Evolutionary conservation across 352 stramenopile genomes (phyloP).

Genomic region (Aphanomyces cochlioides): DNA sequence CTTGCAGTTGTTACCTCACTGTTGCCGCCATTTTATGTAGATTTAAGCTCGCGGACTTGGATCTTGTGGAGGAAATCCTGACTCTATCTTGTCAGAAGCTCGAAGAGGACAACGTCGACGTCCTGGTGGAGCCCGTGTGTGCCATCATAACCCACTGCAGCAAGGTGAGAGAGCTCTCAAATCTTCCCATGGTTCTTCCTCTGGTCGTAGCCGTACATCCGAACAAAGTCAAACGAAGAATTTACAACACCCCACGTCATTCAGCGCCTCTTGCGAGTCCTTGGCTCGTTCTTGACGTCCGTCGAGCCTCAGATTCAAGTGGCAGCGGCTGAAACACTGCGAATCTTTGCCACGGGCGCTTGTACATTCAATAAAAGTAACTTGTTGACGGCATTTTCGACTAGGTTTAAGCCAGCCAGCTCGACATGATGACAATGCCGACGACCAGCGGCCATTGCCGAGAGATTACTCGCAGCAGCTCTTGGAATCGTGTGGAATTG

Average conservation of each 20-base stretch:
- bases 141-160: constrained; percentile 13
- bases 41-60: constrained; percentile 65
- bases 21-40: constrained; percentile 32
- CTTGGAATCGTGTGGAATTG: constrained; percentile 56
- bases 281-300: constrained; percentile 59
- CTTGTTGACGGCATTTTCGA: background rate
- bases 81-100: constrained; percentile 42
- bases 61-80: constrained; percentile 58
- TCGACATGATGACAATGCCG: constrained; percentile 28
- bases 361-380: constrained; percentile 39
- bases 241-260: constrained; percentile 56
- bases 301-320: constrained; percentile 58
- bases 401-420: too few relatives aligned
- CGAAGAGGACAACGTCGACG: constrained; percentile 9
- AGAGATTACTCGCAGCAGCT: constrained; percentile 63
- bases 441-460: constrained; percentile 59
- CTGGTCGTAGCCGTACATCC: constrained; percentile 53
- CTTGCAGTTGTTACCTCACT: background rate
- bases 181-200: background rate
- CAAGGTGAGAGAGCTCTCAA: constrained; percentile 12
- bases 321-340: constrained; percentile 50
- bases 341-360: constrained; percentile 54
- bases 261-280: constrained; percentile 43
- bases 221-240: constrained; percentile 75
- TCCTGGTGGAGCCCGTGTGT: background rate